phyloP scores from a whole-genome alignment of 2,329 filamentous ascomycete species.

The Trichoderma guizhouense region DNA sequence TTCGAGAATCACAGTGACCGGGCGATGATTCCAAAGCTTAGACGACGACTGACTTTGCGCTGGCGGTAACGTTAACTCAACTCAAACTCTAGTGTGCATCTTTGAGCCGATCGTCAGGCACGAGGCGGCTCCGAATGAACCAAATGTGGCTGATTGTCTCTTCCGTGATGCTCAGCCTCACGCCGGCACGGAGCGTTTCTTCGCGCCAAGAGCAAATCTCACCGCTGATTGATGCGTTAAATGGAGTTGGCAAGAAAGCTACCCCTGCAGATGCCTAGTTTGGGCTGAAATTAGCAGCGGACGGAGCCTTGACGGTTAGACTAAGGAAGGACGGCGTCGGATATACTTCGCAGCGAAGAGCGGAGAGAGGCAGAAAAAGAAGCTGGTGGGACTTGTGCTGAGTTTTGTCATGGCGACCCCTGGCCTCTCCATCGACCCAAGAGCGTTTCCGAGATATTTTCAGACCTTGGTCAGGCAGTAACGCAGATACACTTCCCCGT shows the following conservation, averaged over 20 bases:
- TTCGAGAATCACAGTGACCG: not conserved
- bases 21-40: not conserved
- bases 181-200: not conserved
- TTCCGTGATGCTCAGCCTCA: slow-evolving; percentile 7
- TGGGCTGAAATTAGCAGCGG: slow-evolving; percentile 1
- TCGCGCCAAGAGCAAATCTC: not conserved
- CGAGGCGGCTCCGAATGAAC: not conserved
- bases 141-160: not conserved
- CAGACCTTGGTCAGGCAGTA: not conserved
- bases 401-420: not conserved
- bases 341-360: not conserved
- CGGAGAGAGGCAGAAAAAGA: slow-evolving; percentile 1
- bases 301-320: not conserved
- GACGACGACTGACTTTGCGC: not conserved
- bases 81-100: not conserved
- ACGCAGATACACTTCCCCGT: not conserved
- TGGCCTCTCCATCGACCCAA: not conserved
- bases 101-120: slow-evolving; percentile 8
- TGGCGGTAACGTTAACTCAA: not conserved
- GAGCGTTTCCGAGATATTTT: not conserved
- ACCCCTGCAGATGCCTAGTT: not conserved
- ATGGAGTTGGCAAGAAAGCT: not conserved
- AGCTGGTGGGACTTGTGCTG: not conserved
- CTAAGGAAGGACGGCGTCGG: not conserved
- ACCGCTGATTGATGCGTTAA: not conserved